Evolutionary conservation across 441 rosid species (phyloP).

Genomic region (Pelargonium australe): DNA sequence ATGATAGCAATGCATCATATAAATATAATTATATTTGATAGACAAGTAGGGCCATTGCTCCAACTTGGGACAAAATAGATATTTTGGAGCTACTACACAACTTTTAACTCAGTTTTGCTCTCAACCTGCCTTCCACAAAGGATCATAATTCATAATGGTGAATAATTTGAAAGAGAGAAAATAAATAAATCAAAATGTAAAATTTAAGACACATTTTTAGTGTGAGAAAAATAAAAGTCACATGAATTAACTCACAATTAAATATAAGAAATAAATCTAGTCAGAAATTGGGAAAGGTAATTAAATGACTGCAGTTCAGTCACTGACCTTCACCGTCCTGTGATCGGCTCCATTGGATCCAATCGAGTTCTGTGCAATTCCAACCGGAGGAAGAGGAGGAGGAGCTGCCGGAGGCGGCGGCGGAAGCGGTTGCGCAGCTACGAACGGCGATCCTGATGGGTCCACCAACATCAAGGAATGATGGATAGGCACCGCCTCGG

Average conservation of each 20-base stretch:
- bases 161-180: no score
- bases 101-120: neutral
- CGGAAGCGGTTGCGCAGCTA: slow-evolving; percentile 18
- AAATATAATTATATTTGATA: no score
- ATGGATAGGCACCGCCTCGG: neutral
- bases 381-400: slow-evolving; percentile 9
- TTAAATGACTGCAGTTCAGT: neutral
- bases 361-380: slow-evolving; percentile 47
- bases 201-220: neutral
- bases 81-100: neutral
- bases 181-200: neutral
- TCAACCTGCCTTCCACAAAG: no score
- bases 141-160: neutral
- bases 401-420: slow-evolving; percentile 17
- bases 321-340: slow-evolving; percentile 53
- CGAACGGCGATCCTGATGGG: slow-evolving; percentile 16
- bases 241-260: neutral
- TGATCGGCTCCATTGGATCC: slow-evolving; percentile 63
- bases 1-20: no score
- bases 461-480: slow-evolving; percentile 49
- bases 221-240: no score
- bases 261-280: neutral
- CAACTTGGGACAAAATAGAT: neutral
- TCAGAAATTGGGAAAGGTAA: neutral
- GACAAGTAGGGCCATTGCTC: neutral